Conservation (phyloP, 208 protist genomes). For the Herpetomonas muscarum region DNA sequence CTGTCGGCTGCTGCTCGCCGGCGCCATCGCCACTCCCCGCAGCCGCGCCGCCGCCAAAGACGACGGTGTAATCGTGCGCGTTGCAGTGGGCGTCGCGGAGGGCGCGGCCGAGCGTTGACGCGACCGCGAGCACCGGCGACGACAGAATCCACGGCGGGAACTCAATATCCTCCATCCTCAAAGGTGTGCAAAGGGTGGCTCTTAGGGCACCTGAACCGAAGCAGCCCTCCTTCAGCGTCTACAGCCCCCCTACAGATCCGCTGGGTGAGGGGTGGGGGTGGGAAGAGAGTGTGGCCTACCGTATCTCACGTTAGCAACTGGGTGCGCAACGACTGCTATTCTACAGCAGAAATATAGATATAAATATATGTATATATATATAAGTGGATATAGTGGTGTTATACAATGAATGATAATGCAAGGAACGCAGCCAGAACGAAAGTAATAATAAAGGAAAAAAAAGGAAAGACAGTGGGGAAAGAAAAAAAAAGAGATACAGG, state of each 20-base stretch:
- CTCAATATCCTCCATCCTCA: slow-evolving; percentile 66
- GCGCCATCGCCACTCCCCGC: neutral
- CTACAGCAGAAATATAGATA: neutral
- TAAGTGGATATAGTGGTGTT: neutral
- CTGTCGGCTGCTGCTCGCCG: neutral
- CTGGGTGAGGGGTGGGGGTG: too few species aligned
- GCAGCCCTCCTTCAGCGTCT: too few species aligned
- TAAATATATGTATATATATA: slow-evolving; percentile 7
- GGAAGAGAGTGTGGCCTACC: too few species aligned
- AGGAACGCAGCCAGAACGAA: neutral
- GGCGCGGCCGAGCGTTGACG: slow-evolving; percentile 32
- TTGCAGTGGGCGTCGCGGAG: slow-evolving; percentile 14
- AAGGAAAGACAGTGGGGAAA: neutral
- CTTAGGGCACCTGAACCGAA: too few species aligned
- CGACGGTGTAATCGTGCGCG: neutral
- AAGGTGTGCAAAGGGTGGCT: neutral
- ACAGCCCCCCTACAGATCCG: too few species aligned
- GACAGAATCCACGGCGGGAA: slow-evolving; percentile 66
- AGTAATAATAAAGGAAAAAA: slow-evolving; percentile 1
- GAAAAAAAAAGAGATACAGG: neutral
- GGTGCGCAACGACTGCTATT: too few species aligned
- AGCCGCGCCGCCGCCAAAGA: neutral
- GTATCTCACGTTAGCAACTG: too few species aligned
- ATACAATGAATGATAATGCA: too few species aligned
- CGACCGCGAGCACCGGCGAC: slow-evolving; percentile 57